Base-by-base conservation (phyloP, 768 basidiomycete genomes). In the Arthromyces matolae region DNA sequence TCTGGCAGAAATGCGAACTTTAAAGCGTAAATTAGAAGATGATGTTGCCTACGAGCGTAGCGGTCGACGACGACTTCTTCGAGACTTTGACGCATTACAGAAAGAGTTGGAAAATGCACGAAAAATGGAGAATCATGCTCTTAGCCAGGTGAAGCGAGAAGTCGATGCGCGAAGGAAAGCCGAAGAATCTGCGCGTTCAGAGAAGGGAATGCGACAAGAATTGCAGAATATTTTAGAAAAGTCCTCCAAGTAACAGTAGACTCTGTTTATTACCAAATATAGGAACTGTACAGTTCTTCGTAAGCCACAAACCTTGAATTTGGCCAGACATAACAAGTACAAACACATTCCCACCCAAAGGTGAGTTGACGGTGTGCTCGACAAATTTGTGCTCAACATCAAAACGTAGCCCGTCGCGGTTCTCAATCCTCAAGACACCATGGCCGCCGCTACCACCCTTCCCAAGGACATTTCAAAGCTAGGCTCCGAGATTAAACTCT, bases 401-500 rank as follows among this genome's bases (percentile, higher is more conserved):
- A 28, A 37, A 20, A 42, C 34, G 35, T 60, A 62, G 56, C 59
- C 59, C 52, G n/a, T 53, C 52, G 59, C 57, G 58, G 56, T 60
- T 57, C 52, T 60, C 63, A 71, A 64, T 58, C 59, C 64, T 63
- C 64, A 66, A 70, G 61, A 66, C 45, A 77, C 75, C 71, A 86
- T 86, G 84, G 78, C 83, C 54, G 56, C 73, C 50, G 76, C 71
- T 52, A 80, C 81, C 58, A 84, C 88, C 34, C 86, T 93, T 52
- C 89, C 89, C 42, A 89, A 72, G 71, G 88, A 90, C 47, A 77
- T 93, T 64, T 85, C 88, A 52, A 88, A 71, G 69, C 74, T 90
- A 59, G 88, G 84, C 54, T 79, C 79, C 68, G 89, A 91, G 60
- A 82, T 98, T 65, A 96, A 95, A 74, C 84, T 99, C 54, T 99